These are phyloP conservation scores for Fabrea salina DNA, from an alignment of 169 alveolate species.

Conservation along the genomic window DNA sequence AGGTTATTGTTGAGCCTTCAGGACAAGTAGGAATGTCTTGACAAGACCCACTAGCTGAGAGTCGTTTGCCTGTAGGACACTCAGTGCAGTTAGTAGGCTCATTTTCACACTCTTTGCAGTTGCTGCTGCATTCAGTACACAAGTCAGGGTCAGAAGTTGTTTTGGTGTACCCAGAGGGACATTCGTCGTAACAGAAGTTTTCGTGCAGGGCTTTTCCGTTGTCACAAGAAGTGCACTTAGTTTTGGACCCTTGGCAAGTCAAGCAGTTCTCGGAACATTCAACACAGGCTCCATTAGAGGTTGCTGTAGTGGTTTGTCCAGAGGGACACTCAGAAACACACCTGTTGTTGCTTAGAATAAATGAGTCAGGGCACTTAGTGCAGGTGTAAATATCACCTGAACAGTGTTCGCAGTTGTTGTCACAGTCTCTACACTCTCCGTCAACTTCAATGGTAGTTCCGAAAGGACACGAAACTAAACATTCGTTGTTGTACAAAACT, in stretches of 20 bases:
- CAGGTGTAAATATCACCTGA: neutral
- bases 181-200: no score
- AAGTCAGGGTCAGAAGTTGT: neutral
- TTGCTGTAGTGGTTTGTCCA: neutral
- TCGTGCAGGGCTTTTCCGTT: no score
- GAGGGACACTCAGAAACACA: neutral
- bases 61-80: neutral
- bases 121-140: neutral
- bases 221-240: no score
- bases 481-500: neutral
- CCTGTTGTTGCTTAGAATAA: neutral
- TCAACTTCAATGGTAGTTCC: neutral
- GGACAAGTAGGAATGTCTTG: neutral
- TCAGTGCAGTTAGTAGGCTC: neutral
- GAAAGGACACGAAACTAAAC: neutral
- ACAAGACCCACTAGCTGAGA: neutral
- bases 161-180: conserved; percentile 12
- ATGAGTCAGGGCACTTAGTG: neutral
- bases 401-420: neutral
- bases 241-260: no score
- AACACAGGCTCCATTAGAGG: neutral
- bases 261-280: no score
- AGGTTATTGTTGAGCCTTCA: conserved; percentile 19
- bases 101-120: neutral
- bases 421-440: neutral